Conservation (phyloP, 2,329 filamentous ascomycete species). For the Claviceps fusiformis region DNA sequence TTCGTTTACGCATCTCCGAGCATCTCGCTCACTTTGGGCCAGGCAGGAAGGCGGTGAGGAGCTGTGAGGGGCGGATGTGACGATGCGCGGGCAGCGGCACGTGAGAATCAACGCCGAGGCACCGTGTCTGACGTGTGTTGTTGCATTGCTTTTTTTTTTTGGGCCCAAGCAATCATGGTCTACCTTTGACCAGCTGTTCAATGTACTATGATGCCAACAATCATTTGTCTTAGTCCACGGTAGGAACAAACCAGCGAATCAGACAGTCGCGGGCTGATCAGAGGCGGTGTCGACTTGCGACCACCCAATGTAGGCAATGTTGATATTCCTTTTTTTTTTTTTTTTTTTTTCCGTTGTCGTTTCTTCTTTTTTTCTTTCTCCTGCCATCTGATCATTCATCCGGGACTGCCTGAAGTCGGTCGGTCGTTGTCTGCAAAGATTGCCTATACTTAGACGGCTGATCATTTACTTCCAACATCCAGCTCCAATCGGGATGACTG, state of each 20-base stretch:
- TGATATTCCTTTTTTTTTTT: too few relatives aligned
- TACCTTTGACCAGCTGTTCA: background rate
- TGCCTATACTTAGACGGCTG: background rate
- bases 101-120: conserved; percentile 4
- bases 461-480: background rate
- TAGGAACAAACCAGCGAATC: background rate
- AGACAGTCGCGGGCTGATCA: background rate
- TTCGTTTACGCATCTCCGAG: background rate
- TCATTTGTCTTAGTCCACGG: background rate
- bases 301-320: background rate
- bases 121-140: conserved; percentile 1
- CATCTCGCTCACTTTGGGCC: background rate
- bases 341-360: background rate
- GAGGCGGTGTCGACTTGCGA: background rate
- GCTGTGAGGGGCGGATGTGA: background rate
- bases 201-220: background rate
- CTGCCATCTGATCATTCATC: background rate
- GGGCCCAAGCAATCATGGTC: background rate
- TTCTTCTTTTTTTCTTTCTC: background rate
- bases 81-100: conserved; percentile 2
- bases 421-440: background rate
- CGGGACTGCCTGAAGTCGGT: background rate
- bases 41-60: background rate
- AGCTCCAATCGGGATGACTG: background rate
- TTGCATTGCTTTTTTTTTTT: background rate